Conservation (phyloP, 805 yeast species). For the Pichia kluyveri region DNA sequence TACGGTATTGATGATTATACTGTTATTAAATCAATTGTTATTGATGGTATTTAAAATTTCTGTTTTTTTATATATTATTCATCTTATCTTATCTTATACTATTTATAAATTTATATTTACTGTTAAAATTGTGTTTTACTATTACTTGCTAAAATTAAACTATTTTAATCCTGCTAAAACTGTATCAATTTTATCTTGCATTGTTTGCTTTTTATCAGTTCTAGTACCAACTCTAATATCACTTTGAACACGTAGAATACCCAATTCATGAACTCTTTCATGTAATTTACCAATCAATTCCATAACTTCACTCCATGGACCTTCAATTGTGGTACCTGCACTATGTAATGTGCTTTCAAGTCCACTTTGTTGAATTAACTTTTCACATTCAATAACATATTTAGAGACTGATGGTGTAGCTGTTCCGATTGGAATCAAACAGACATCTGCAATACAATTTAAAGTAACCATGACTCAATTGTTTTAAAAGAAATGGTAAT, state of each 20-base stretch:
- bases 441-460: slow-evolving; percentile 76
- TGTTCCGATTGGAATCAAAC: slow-evolving; percentile 84
- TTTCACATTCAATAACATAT: slow-evolving; percentile 65
- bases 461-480: slow-evolving; percentile 26
- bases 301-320: slow-evolving; percentile 90
- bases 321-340: slow-evolving; percentile 83
- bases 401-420: slow-evolving; percentile 70
- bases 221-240: slow-evolving; percentile 85
- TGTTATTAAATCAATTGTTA: slow-evolving; percentile 53
- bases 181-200: slow-evolving; percentile 60
- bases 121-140: neutral
- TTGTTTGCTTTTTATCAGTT: slow-evolving; percentile 63
- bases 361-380: slow-evolving; percentile 50
- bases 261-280: slow-evolving; percentile 58
- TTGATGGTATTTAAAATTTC: slow-evolving; percentile 28
- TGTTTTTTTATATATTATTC: neutral
- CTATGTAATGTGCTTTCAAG: slow-evolving; percentile 69
- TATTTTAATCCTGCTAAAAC: slow-evolving; percentile 43
- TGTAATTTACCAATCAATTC: slow-evolving; percentile 71
- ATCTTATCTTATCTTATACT: too few relatives aligned
- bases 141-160: too few relatives aligned
- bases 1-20: slow-evolving; percentile 71
- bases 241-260: slow-evolving; percentile 72
- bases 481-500: neutral
- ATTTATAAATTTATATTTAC: too few relatives aligned